phyloP scores from a whole-genome alignment of 352 stramenopile genomes.

The Pythium pectinolyticum region DNA sequence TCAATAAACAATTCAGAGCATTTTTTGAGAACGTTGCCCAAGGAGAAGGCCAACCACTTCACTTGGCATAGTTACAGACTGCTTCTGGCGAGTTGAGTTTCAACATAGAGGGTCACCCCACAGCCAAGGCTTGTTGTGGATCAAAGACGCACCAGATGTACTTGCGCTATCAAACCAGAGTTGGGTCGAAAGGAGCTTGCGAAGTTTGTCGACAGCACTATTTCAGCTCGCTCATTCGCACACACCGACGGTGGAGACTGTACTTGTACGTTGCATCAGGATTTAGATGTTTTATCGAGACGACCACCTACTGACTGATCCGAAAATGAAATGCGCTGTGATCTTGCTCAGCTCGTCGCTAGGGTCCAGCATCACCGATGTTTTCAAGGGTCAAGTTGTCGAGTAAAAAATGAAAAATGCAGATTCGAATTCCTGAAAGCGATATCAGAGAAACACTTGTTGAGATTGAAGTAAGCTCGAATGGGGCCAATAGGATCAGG shows the following conservation, averaged over 20 bases:
- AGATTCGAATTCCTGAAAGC: conserved; percentile 18
- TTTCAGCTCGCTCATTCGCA: no score
- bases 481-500: background rate
- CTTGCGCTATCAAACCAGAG: no score
- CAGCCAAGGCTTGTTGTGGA: conserved; percentile 27
- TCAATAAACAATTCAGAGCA: conserved; percentile 18
- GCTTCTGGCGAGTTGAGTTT: conserved; percentile 31
- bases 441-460: no score
- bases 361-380: conserved; percentile 21
- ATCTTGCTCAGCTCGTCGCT: no score
- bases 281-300: no score
- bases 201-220: no score
- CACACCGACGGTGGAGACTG: no score
- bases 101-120: conserved; percentile 23
- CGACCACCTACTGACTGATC: no score
- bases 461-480: background rate
- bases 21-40: conserved; percentile 18
- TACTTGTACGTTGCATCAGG: no score
- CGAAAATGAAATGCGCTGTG: no score
- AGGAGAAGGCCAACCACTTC: conserved; percentile 3
- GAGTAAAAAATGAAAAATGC: conserved; percentile 4
- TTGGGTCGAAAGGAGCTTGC: no score
- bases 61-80: conserved; percentile 21
- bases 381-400: conserved; percentile 9
- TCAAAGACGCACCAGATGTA: conserved; percentile 28